Evolutionary conservation across 352 stramenopile species (phyloP).

Genomic region (Aphanomyces astaci): DNA sequence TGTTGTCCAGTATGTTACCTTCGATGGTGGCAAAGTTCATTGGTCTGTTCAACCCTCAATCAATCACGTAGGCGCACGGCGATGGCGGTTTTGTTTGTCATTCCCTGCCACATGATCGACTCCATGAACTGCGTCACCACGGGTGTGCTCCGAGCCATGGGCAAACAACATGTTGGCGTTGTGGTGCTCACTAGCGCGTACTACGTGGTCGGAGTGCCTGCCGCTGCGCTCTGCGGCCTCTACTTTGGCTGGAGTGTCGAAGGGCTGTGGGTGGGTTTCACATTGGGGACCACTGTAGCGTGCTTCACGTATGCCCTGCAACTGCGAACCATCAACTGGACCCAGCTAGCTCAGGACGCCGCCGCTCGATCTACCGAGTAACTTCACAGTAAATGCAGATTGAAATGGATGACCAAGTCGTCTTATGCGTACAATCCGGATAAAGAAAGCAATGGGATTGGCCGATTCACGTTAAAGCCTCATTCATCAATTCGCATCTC

Average conservation of each 20-base stretch:
- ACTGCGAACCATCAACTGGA: conserved; percentile 50
- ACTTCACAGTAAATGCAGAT: too few species aligned
- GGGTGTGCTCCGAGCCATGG: conserved; percentile 57
- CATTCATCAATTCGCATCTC: conserved; percentile 8
- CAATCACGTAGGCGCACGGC: conserved; percentile 29
- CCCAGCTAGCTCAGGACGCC: conserved; percentile 48
- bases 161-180: conserved; percentile 48
- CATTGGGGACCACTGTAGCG: conserved; percentile 36
- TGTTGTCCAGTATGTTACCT: conserved; percentile 28
- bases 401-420: too few species aligned
- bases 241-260: conserved; percentile 37
- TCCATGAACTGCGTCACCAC: conserved; percentile 45
- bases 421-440: too few species aligned
- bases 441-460: too few species aligned
- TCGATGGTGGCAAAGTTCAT: too few species aligned
- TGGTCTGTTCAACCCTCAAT: not conserved
- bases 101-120: conserved; percentile 44
- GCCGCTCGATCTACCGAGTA: conserved; percentile 19
- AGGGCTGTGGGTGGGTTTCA: conserved; percentile 56
- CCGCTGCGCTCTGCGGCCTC: conserved; percentile 51
- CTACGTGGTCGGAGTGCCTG: conserved; percentile 63
- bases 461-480: too few species aligned
- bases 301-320: conserved; percentile 38
- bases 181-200: conserved; percentile 64
- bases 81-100: conserved; percentile 36